Conservation (phyloP, 2,329 filamentous ascomycete genomes). For the Emericellopsis atlantica region DNA sequence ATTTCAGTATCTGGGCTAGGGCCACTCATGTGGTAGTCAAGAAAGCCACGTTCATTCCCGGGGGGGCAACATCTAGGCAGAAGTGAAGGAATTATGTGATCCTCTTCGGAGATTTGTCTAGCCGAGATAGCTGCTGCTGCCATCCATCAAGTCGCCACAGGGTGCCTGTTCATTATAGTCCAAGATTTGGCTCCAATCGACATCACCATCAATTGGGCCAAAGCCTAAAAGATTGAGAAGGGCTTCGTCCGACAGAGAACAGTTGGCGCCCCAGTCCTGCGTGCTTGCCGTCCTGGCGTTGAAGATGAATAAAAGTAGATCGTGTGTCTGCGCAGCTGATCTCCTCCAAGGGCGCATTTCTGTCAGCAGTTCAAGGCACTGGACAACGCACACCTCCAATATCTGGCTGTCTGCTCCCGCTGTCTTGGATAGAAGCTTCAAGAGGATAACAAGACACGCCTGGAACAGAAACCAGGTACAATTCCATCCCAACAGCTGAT, state of each 20-base stretch:
- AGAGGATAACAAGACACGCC: constrained; percentile 1
- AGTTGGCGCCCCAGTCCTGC: background rate
- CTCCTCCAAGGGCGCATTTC: background rate
- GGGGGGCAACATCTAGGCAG: too few species aligned
- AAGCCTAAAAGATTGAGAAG: constrained; percentile 1
- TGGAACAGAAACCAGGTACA: constrained; percentile 1
- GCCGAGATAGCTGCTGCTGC: background rate
- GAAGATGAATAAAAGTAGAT: constrained; percentile 1
- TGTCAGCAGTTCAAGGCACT: background rate
- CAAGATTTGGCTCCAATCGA: background rate
- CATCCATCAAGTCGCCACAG: background rate
- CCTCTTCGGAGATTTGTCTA: background rate
- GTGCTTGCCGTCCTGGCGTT: background rate
- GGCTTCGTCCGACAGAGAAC: background rate
- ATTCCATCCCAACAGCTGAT: constrained; percentile 1
- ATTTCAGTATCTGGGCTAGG: too few species aligned
- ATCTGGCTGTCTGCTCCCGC: background rate
- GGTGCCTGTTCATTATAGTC: background rate
- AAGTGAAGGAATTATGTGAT: too few species aligned
- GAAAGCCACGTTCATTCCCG: too few species aligned
- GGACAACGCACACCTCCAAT: background rate
- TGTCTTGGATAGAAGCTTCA: background rate
- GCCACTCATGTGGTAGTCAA: too few species aligned
- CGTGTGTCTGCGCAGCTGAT: constrained; percentile 1
- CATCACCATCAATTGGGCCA: background rate